Base-by-base conservation (phyloP, 2,329 filamentous ascomycete species). In the Beauveria varroae region DNA sequence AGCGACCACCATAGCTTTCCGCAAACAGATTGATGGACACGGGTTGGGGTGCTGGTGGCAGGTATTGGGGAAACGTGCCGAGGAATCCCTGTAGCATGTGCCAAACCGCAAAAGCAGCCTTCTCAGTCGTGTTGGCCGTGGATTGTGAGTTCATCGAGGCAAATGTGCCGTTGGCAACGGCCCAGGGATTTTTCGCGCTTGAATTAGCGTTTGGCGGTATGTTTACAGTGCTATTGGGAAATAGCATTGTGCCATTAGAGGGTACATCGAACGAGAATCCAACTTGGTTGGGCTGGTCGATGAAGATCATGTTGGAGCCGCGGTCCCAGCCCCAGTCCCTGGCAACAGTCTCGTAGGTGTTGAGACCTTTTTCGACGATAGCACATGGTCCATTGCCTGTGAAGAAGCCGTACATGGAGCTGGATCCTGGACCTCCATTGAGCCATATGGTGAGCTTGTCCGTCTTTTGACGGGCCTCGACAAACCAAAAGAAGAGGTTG, bases 1-100 rank as follows among this genome's bases (percentile, higher is more conserved):
- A 91, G 61, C 85, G 82, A 14, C 89, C 89, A 40, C 86, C 84
- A 70, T 90, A 88, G 71, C 84, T 87, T 70, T 91, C 86, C 1
- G 86, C 81, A 64, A 88, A 89, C 5, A 90, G 74, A 66, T 86
- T 86, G 58, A 90, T 78, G 5, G 83, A 83, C 20, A 85, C 67
- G 0, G 79, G 73, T 44, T 77, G 73, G 64, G 77, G 75, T 40
- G 72, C 70, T 5, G 79, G 76, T 4, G 81, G 82, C 41, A 81
- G 80, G 66, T 86, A 84, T 64, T 83, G 76, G 0, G 85, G 84
- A 63, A 87, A 87, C 1, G 78, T 74, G 16, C 75, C 76, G 62
- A 89, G 65, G 70, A 86, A 87, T 26, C 78, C 81, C 66, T 88
- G 85, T 34, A 88, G 68, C 69, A 88, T 82, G 67, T 89, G 85